A percentile compares a stretch with the other conserved stretches of the same genome.
These are phyloP conservation scores for Neurospora sp. DNA, from an alignment of 495 filamentous ascomycete species.

Conservation along the genomic window DNA sequence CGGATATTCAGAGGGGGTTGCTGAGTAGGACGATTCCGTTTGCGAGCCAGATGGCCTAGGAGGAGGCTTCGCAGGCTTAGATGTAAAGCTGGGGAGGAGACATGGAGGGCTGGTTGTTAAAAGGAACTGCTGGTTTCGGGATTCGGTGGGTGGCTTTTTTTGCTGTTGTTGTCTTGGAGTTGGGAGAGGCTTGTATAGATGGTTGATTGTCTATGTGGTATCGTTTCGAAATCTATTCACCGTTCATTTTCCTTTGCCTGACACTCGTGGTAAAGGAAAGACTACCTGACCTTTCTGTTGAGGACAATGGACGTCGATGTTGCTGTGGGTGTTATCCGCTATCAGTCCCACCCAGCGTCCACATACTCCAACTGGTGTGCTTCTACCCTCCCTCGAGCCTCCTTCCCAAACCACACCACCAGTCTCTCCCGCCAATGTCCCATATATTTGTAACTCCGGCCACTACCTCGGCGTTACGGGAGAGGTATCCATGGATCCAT, in stretches of 20 bases:
- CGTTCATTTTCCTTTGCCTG: background rate
- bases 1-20: constrained; percentile 32
- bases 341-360: background rate
- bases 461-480: background rate
- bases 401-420: background rate
- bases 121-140: background rate
- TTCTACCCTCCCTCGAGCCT: background rate
- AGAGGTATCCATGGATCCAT: background rate
- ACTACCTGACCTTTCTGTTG: background rate
- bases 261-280: background rate
- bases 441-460: background rate
- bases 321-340: background rate
- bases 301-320: background rate
- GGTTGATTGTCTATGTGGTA: background rate
- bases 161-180: background rate
- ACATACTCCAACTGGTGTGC: background rate
- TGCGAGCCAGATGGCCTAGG: background rate
- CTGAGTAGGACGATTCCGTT: constrained; percentile 1
- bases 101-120: background rate
- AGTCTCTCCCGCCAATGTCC: background rate
- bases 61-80: too few relatives aligned
- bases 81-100: too few relatives aligned
- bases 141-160: background rate
- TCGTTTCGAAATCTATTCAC: background rate
- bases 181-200: background rate